phyloP scores from a whole-genome alignment of 441 rosid genomes.

The Populus hybrid region DNA sequence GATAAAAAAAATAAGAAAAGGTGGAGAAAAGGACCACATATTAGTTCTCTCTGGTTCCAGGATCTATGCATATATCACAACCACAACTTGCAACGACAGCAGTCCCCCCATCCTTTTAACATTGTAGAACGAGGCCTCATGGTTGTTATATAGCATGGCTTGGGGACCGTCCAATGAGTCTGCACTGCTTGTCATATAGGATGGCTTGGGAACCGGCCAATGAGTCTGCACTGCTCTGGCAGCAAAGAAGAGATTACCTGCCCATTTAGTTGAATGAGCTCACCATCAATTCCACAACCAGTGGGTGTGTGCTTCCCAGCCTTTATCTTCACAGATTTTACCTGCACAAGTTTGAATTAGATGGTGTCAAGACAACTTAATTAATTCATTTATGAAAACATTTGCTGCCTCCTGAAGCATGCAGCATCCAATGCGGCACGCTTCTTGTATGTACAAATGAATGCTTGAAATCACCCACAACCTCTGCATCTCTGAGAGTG shows the following conservation, averaged over 20 bases:
- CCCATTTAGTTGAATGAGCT: slow-evolving; percentile 79
- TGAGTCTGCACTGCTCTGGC: slow-evolving; percentile 94
- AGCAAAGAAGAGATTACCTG: slow-evolving; percentile 74
- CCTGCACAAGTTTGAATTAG: slow-evolving; percentile 46
- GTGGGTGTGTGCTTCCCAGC: slow-evolving; percentile 72
- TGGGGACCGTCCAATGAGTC: slow-evolving; percentile 31
- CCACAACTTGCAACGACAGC: slow-evolving; percentile 3
- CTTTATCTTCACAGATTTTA: slow-evolving; percentile 81
- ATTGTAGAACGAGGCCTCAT: slow-evolving; percentile 15
- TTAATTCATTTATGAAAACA: background rate
- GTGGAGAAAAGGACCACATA: background rate
- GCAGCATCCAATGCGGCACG: background rate
- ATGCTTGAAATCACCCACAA: no score
- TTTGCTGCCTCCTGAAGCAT: background rate
- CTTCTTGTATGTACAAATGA: no score
- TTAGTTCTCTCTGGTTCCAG: slow-evolving; percentile 17
- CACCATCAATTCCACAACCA: slow-evolving; percentile 96
- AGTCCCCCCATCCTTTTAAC: slow-evolving; percentile 21
- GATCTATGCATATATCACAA: slow-evolving; percentile 22
- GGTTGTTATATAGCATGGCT: slow-evolving; percentile 35
- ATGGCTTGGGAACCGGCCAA: slow-evolving; percentile 45
- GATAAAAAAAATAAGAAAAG: background rate
- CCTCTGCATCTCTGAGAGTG: no score
- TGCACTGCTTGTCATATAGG: slow-evolving; percentile 32
- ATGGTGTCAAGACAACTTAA: background rate